Percentiles rank a stretch among this genome's conserved stretches.
Conservation (phyloP, 768 basidiomycete species). For the Rhizopogon roseolus region DNA sequence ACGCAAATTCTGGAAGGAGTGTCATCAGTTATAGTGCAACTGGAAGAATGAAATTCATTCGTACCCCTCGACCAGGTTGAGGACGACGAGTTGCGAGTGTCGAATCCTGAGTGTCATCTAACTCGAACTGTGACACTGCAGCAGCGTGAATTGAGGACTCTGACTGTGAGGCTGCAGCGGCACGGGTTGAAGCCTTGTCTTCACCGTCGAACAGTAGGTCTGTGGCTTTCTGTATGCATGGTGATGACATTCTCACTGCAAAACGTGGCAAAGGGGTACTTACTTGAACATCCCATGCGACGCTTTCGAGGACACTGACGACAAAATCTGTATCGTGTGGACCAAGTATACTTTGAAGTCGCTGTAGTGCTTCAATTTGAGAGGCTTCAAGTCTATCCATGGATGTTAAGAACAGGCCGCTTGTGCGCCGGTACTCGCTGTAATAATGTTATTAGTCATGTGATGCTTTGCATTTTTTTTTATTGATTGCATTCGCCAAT, state of each 20-base stretch:
- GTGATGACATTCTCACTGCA: neutral
- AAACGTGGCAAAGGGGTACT: slow-evolving; percentile 6
- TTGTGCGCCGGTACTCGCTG: too few relatives aligned
- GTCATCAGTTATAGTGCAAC: slow-evolving; percentile 10
- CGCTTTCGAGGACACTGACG: slow-evolving; percentile 52
- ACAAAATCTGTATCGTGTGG: slow-evolving; percentile 55
- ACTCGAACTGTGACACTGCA: slow-evolving; percentile 37
- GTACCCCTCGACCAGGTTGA: slow-evolving; percentile 14
- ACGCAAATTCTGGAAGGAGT: slow-evolving; percentile 9
- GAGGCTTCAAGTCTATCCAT: slow-evolving; percentile 9
- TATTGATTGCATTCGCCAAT: neutral
- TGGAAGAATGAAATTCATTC: slow-evolving; percentile 3
- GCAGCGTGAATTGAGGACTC: neutral
- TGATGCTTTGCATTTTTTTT: neutral
- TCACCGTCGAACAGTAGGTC: slow-evolving; percentile 2
- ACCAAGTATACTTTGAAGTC: slow-evolving; percentile 11
- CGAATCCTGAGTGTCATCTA: slow-evolving; percentile 49
- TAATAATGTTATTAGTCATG: neutral
- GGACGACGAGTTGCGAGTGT: slow-evolving; percentile 4
- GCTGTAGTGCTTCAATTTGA: slow-evolving; percentile 12
- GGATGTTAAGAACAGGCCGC: neutral
- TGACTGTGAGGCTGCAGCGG: slow-evolving; percentile 26
- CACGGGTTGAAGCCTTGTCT: neutral
- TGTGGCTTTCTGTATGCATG: slow-evolving; percentile 3
- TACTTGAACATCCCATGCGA: slow-evolving; percentile 72